Conservation (phyloP, 2,329 filamentous ascomycete species). For the Penicillium crustosum region DNA sequence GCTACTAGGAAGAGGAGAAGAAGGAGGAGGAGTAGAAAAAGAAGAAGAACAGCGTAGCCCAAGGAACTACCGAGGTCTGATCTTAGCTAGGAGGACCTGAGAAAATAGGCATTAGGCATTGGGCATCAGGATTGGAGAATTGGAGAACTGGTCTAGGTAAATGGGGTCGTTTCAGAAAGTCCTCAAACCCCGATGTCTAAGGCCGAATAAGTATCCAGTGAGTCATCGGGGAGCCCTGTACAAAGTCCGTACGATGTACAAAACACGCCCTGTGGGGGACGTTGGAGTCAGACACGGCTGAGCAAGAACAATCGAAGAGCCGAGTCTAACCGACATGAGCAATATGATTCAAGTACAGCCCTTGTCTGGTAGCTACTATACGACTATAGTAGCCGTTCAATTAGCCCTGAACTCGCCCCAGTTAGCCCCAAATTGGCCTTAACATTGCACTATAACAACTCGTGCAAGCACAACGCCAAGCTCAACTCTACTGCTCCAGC, state of each 20-base stretch:
- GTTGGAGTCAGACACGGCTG: background rate
- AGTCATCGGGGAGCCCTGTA: background rate
- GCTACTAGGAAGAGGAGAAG: background rate
- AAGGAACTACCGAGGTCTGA: background rate
- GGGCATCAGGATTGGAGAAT: background rate
- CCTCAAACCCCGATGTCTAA: background rate
- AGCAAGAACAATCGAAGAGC: background rate
- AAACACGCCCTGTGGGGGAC: background rate
- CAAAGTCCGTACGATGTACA: background rate
- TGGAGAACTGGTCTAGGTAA: background rate
- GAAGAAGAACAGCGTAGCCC: too few relatives aligned
- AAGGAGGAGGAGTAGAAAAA: too few relatives aligned
- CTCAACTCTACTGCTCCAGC: conserved; percentile 20
- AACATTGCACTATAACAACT: too few relatives aligned
- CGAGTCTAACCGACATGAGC: background rate
- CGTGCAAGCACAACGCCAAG: background rate
- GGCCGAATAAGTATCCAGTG: background rate
- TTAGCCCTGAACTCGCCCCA: background rate
- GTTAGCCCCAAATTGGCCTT: background rate
- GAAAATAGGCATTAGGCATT: background rate
- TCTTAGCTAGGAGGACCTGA: background rate
- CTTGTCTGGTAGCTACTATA: background rate
- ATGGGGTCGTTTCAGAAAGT: background rate
- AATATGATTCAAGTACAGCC: background rate
- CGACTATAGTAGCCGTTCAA: background rate